phyloP scores from a whole-genome alignment of 2,329 filamentous ascomycete species.

The Ascochyta pisi region DNA sequence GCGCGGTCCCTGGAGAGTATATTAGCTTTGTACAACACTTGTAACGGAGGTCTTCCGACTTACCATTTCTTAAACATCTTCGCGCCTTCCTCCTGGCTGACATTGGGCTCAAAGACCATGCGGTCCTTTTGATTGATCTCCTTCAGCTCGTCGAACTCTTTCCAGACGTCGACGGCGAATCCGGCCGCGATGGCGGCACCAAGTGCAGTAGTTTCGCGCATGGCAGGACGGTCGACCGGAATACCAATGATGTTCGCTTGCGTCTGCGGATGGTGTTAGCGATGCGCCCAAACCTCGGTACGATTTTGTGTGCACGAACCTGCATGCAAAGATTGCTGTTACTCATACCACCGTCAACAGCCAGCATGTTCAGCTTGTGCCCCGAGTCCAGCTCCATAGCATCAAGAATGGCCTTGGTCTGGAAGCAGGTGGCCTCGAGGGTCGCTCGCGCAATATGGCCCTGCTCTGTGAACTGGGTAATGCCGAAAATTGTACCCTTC shows the following conservation, averaged over 20 bases:
- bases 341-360: constrained; percentile 88
- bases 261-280: constrained; percentile 55
- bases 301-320: constrained; percentile 35
- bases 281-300: constrained; percentile 10
- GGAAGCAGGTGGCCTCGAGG: constrained; percentile 89
- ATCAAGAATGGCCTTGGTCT: constrained; percentile 89
- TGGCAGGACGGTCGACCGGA: constrained; percentile 80
- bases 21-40: neutral
- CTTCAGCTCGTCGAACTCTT: constrained; percentile 74
- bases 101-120: constrained; percentile 72
- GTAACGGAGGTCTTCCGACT: neutral
- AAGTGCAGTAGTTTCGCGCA: constrained; percentile 89
- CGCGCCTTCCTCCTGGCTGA: constrained; percentile 63
- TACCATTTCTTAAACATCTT: constrained; percentile 73
- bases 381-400: constrained; percentile 89
- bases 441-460: constrained; percentile 90
- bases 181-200: constrained; percentile 89
- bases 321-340: constrained; percentile 91
- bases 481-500: constrained; percentile 81
- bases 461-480: constrained; percentile 83
- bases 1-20: constrained; percentile 50
- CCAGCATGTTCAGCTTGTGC: constrained; percentile 74
- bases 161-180: constrained; percentile 82
- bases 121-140: constrained; percentile 74
- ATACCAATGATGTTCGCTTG: constrained; percentile 88